Conservation (phyloP, 805 yeast species). For the Candida ascalaphidarum region DNA sequence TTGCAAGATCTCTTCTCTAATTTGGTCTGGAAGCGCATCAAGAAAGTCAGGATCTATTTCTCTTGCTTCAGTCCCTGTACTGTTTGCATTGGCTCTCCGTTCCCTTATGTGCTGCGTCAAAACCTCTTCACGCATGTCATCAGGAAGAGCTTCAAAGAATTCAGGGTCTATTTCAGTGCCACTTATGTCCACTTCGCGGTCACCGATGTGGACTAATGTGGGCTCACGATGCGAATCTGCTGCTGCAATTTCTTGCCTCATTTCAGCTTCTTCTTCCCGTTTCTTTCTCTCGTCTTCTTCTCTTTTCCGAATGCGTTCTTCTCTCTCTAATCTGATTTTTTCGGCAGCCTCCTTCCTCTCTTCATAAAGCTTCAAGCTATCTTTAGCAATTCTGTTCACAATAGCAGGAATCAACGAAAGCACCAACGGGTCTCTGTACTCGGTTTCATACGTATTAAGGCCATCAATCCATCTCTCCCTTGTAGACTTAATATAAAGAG, state of each 20-base stretch:
- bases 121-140: slow-evolving; percentile 88
- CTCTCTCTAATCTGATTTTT: slow-evolving; percentile 13
- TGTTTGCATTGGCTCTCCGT: slow-evolving; percentile 51
- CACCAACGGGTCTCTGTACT: slow-evolving; percentile 14
- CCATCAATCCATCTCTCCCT: slow-evolving; percentile 63
- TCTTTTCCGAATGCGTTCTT: slow-evolving; percentile 19
- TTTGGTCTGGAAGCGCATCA: slow-evolving; percentile 65
- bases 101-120: slow-evolving; percentile 78
- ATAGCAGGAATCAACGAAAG: slow-evolving; percentile 21
- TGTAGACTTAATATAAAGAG: slow-evolving; percentile 37
- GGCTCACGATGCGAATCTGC: slow-evolving; percentile 28
- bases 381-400: slow-evolving; percentile 38
- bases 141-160: slow-evolving; percentile 83
- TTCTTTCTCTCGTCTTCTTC: slow-evolving; percentile 21
- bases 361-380: slow-evolving; percentile 33
- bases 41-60: slow-evolving; percentile 77
- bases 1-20: slow-evolving; percentile 54
- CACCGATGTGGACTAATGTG: slow-evolving; percentile 65
- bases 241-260: slow-evolving; percentile 2
- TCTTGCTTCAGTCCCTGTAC: slow-evolving; percentile 35
- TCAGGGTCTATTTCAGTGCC: slow-evolving; percentile 92
- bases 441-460: slow-evolving; percentile 42
- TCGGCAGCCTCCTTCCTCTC: slow-evolving; percentile 21
- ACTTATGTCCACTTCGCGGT: slow-evolving; percentile 71
- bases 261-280: slow-evolving; percentile 18